Conservation (phyloP, 2,329 filamentous ascomycete genomes). For the Talaromyces sp. region DNA sequence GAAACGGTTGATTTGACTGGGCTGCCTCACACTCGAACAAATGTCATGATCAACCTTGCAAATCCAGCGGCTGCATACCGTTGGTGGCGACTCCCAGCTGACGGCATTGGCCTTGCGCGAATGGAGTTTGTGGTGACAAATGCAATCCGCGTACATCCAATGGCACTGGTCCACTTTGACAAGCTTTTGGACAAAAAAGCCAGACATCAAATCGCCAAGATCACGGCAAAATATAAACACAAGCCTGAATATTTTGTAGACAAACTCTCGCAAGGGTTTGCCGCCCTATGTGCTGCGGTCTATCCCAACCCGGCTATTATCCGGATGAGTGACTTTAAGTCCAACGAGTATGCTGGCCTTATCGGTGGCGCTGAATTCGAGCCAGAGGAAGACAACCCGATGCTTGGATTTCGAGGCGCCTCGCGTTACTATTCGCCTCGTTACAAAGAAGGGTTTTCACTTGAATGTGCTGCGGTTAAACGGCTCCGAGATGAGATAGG, state of each 20-base stretch:
- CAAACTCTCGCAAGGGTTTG: constrained; percentile 32
- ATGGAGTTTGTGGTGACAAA: constrained; percentile 40
- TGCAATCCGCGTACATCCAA: constrained; percentile 33
- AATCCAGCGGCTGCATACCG: constrained; percentile 36
- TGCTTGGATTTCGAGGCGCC: constrained; percentile 40
- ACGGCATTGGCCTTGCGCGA: constrained; percentile 38
- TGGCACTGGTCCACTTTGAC: constrained; percentile 34
- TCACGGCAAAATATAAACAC: constrained; percentile 27
- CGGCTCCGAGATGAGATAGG: constrained; percentile 35
- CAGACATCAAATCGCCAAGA: constrained; percentile 21
- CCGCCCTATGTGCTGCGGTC: constrained; percentile 33
- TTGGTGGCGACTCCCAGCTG: constrained; percentile 37
- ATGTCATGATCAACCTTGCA: constrained; percentile 37
- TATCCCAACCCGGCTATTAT: constrained; percentile 37
- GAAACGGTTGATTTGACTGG: constrained; percentile 25
- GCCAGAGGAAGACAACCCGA: constrained; percentile 37
- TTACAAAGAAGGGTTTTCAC: constrained; percentile 36
- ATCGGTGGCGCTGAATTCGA: constrained; percentile 39
- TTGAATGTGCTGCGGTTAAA: constrained; percentile 38
- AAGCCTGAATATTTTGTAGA: constrained; percentile 39
- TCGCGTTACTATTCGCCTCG: constrained; percentile 39
- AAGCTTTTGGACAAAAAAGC: constrained; percentile 23
- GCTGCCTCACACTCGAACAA: constrained; percentile 22
- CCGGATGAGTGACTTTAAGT: constrained; percentile 40
- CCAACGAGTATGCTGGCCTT: constrained; percentile 38